Percentiles rank a stretch among this genome's conserved stretches.
These are phyloP conservation scores for Sporothrix mexicana DNA, from an alignment of 2,329 filamentous ascomycete genomes.

Conservation along the genomic window DNA sequence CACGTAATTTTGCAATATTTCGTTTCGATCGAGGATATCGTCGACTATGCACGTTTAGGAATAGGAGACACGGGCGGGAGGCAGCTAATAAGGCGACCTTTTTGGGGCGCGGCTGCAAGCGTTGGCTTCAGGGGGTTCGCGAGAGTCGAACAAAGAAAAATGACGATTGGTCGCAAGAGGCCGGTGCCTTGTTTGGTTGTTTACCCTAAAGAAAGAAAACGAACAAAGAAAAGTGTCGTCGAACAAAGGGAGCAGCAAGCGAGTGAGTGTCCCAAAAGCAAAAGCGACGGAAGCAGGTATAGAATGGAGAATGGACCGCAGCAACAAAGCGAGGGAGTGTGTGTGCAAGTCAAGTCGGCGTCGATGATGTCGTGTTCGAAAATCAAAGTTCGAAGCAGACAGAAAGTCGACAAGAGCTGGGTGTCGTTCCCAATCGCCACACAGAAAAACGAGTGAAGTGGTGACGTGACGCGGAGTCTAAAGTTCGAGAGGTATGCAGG, in stretches of 20 bases:
- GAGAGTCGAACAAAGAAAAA: background rate
- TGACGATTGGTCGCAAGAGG: background rate
- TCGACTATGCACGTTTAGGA: slow-evolving; percentile 7
- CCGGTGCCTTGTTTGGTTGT: slow-evolving; percentile 9
- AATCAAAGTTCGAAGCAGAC: background rate
- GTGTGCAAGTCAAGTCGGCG: slow-evolving; percentile 7
- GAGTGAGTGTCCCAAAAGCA: slow-evolving; percentile 1
- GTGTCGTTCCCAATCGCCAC: background rate
- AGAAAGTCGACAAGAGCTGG: background rate
- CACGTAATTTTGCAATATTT: too few relatives aligned
- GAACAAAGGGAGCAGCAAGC: slow-evolving; percentile 28
- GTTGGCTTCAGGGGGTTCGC: slow-evolving; percentile 19
- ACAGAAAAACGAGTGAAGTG: background rate
- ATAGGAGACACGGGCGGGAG: background rate
- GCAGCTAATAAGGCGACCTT: slow-evolving; percentile 14
- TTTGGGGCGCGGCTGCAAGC: slow-evolving; percentile 3
- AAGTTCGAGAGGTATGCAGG: background rate
- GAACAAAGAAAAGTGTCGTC: background rate
- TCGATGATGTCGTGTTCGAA: slow-evolving; percentile 4
- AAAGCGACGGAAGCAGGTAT: slow-evolving; percentile 15
- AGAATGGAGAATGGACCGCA: background rate
- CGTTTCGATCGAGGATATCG: slow-evolving; percentile 7
- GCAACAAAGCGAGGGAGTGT: slow-evolving; percentile 17
- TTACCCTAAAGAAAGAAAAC: background rate
- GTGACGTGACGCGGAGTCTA: slow-evolving; percentile 28